These are phyloP conservation scores for Pseudonitzschia delicatissima DNA, from an alignment of 108 stramenopile genomes.

Conservation along the genomic window DNA sequence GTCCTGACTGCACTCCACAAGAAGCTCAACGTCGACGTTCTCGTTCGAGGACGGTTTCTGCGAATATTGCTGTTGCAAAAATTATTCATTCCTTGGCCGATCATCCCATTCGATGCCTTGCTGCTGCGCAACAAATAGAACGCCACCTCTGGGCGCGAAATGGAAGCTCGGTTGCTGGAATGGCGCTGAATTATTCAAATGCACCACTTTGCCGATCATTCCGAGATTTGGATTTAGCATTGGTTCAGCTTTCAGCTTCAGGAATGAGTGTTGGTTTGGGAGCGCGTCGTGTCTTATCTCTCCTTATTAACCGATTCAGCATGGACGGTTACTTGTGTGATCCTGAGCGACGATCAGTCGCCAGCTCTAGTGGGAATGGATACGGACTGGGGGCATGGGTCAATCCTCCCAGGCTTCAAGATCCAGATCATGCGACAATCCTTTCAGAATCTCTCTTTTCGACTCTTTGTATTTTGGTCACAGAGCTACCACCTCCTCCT, in stretches of 20 bases:
- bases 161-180: constrained; percentile 74
- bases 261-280: constrained; percentile 84
- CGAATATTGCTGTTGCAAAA: constrained; percentile 81
- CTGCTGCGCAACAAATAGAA: constrained; percentile 84
- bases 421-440: constrained; percentile 77
- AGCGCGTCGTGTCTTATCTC: constrained; percentile 66
- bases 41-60: constrained; percentile 62
- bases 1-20: constrained; percentile 74
- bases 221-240: constrained; percentile 76
- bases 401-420: constrained; percentile 78
- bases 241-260: constrained; percentile 84
- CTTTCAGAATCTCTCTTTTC: constrained; percentile 83
- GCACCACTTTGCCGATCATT: constrained; percentile 82
- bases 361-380: constrained; percentile 26
- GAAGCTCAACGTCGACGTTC: constrained; percentile 77
- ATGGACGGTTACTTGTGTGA: constrained; percentile 87
- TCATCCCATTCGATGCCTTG: constrained; percentile 84
- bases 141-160: constrained; percentile 87
- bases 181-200: constrained; percentile 84
- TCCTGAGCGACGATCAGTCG: constrained; percentile 58
- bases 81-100: constrained; percentile 83
- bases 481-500: constrained; percentile 84
- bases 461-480: constrained; percentile 77
- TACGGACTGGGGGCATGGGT: constrained; percentile 53
- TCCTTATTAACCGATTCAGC: constrained; percentile 75